Evolutionary conservation across 331 rosid genomes (phyloP).

Genomic region (Pyracantha coccinea): DNA sequence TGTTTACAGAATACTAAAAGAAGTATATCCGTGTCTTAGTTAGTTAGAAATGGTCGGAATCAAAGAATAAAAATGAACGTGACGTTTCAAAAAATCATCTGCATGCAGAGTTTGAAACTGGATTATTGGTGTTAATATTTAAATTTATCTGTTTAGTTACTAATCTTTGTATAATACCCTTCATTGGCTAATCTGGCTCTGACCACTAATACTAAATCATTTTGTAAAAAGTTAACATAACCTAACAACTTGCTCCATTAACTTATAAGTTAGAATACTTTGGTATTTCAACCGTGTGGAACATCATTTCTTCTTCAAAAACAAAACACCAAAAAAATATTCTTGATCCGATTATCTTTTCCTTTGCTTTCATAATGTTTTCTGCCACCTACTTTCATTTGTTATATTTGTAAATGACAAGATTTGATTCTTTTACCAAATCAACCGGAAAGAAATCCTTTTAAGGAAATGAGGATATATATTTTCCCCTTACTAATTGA

Average conservation of each 20-base stretch:
- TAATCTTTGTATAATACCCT: background rate
- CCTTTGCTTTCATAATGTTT: background rate
- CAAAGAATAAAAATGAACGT: background rate
- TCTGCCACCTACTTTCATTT: background rate
- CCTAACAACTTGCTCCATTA: background rate
- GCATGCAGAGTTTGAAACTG: too few species aligned
- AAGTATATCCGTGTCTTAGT: background rate
- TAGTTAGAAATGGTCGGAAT: background rate
- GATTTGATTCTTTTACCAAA: background rate
- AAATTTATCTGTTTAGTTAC: background rate
- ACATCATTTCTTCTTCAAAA: background rate
- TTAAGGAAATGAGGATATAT: background rate
- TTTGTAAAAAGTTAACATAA: too few species aligned
- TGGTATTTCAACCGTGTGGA: slow-evolving; percentile 24
- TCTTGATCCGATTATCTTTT: background rate
- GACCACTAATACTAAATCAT: too few species aligned
- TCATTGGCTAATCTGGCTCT: too few species aligned
- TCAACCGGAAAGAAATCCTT: background rate
- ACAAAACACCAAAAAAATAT: background rate
- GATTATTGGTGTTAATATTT: background rate
- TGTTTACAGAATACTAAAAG: background rate
- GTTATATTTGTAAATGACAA: background rate
- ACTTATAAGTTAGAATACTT: too few species aligned
- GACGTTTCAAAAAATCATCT: background rate
- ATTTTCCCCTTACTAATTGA: background rate